A percentile compares a stretch with the other conserved stretches of the same genome.
phyloP scores from a whole-genome alignment of 352 stramenopile species.

The Phytophthora pinifolia region DNA sequence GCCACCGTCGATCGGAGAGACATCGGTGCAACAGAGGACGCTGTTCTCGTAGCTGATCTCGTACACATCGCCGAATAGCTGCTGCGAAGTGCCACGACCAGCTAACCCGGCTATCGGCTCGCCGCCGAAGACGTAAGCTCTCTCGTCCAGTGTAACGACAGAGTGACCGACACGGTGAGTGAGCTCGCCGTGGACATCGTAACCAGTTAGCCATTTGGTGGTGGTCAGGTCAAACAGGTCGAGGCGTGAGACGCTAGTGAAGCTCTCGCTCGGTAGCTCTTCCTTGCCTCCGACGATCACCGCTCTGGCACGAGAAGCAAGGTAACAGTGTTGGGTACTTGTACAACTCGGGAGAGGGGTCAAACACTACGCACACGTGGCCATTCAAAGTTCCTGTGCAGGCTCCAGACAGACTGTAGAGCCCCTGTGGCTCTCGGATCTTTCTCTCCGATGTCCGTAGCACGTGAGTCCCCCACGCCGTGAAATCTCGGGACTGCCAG shows the following conservation, averaged over 20 bases:
- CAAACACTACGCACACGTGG: constrained; percentile 40
- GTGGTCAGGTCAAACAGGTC: constrained; percentile 62
- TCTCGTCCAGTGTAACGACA: constrained; percentile 37
- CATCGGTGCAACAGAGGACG: constrained; percentile 40
- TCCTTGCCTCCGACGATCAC: constrained; percentile 63
- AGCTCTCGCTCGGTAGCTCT: constrained; percentile 23
- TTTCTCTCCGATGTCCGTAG: constrained; percentile 28
- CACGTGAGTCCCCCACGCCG: constrained; percentile 44
- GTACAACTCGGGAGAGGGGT: too few relatives aligned
- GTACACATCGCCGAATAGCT: constrained; percentile 39
- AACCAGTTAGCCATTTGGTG: constrained; percentile 51
- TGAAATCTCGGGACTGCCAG: constrained; percentile 42
- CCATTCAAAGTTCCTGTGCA: constrained; percentile 36
- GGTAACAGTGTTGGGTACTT: not conserved
- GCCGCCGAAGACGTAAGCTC: constrained; percentile 60
- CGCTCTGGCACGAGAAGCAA: constrained; percentile 29
- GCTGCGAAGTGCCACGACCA: not conserved
- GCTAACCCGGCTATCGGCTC: constrained; percentile 27
- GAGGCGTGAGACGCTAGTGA: constrained; percentile 32
- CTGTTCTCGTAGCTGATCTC: constrained; percentile 44
- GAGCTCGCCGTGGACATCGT: constrained; percentile 58
- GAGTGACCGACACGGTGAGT: constrained; percentile 56
- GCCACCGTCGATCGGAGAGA: constrained; percentile 23
- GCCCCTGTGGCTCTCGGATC: constrained; percentile 10
- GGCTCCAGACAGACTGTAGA: constrained; percentile 27